Evolutionary conservation across 2,329 filamentous ascomycete species (phyloP), one percentile per base, ranked within the genome.

Genomic region (Aspergillaceae sp.): DNA sequence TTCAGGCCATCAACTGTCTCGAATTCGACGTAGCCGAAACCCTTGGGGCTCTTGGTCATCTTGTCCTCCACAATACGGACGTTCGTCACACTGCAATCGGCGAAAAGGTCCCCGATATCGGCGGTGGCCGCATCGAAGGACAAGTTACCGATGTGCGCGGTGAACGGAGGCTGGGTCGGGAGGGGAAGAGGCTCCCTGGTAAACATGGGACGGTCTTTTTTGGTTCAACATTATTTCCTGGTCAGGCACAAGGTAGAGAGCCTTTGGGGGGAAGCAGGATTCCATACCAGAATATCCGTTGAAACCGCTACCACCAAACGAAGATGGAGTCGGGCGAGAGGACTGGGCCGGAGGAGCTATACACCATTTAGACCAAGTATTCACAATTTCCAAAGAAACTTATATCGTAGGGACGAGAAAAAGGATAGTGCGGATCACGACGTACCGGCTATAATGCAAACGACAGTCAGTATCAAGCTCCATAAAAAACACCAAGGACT

Each of bases 1-100:
- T 94, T 94, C 61, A 98, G 75, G 49, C 91, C 91, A 42, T 97
- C 91, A 40, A 92, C 73, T 43, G 82, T 84, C 55, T 77, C 82
- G 62, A 98, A 98, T 69, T 98, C 92, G 55, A 94, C 91, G 67
- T 98, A 98, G 51, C 91, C 92, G 61, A 98, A 98, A 42, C 92
- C 92, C 76, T 98, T 98, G 55, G 92, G 92, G 63, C 90, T 89
- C 69, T 85, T 82, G 64, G 92, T 86, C 67, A 95, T 78, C 64
- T 91, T 92, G 71, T 98, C 94, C 74, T 96, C 91, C 53, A 98
- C 94, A 60, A 98, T 89, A 61, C 92, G 87, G 55, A 98, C 88
- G 65, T 82, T 96, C 55, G 86, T 86, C 58, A 96, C 84, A 54
- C 88, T 79, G 68, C 91, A 96, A 47, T 78, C 87, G 44, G 76